Conservation (phyloP, 1,284 basidiomycete species). For the Ganoderma boninense region DNA sequence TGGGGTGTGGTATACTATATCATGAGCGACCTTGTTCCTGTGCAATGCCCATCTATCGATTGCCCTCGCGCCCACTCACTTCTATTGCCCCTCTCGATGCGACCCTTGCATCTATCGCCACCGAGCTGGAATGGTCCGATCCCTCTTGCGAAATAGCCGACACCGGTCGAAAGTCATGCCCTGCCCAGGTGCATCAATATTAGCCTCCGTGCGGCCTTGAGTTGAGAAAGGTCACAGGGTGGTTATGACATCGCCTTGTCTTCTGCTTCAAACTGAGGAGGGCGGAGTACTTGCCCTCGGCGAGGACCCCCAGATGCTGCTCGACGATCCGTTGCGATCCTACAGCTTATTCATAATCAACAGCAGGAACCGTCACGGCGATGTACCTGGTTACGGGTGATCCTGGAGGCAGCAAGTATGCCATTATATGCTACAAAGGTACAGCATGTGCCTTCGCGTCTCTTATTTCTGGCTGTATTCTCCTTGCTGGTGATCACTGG, state of each 20-base stretch:
- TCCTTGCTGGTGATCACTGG: neutral
- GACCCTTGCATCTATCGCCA: neutral
- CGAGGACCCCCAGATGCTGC: neutral
- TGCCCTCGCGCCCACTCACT: neutral
- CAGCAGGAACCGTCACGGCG: neutral
- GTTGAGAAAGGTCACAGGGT: neutral
- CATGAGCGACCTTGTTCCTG: neutral
- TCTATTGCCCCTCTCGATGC: neutral
- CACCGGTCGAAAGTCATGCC: neutral
- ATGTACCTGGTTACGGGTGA: neutral
- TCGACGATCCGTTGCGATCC: neutral
- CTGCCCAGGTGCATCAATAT: neutral
- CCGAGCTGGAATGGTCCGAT: neutral
- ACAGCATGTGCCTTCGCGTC: neutral
- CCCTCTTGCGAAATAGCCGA: neutral
- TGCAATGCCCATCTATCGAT: neutral
- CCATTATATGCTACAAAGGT: too few species aligned
- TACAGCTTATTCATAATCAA: neutral
- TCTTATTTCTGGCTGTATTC: neutral
- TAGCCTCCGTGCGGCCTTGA: neutral
- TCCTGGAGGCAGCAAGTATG: neutral
- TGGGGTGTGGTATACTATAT: neutral
- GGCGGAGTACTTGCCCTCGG: neutral
- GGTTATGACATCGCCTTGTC: neutral
- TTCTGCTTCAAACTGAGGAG: neutral